Base-by-base conservation (phyloP, 805 yeast species). In the Schizosaccharomyces osmophilus region DNA sequence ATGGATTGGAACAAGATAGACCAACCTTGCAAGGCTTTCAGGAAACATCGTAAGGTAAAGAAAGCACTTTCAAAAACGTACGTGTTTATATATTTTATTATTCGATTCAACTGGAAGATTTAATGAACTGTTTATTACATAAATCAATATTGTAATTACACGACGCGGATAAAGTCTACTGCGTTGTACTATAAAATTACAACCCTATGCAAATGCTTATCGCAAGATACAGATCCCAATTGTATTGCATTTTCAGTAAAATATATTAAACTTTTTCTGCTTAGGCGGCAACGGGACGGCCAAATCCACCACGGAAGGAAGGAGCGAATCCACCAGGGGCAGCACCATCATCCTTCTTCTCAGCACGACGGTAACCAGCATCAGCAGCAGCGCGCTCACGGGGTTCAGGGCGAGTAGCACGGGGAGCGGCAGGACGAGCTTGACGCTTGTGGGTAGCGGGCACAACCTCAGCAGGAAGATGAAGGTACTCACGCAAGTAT, bases 391-490 rank as follows among this genome's bases (percentile, higher is more conserved):
- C 22, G 51, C 81, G 78, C 74, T 80, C 78, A 75, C 79, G 76
- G 73, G 78, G 77, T 26, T 64, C 69, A 54, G 66, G 64, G 57
- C 68, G 66, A 26, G 22, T 68, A 48, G 69, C 69, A 48, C 70
- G 70, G 63, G 68, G 66, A 54, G 67, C 67, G 65, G 74, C 70
- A 59, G 69, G 68, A 75, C 90, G 86, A 75, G 90, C 83, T 73
- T 84, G 87, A 82, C 84, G 88, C 80, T 89, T 86, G 83, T 90
- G 86, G 76, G 99, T 93, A 78, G 85, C 83, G 75, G 99, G 99
- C 78, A 88, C 90, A 77, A 93, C 85, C 79, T 88, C 95, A 78
- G 86, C 95, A 80, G 98, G 98, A 73, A 93, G 83, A 84, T 89
- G 88, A 78, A 93, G 85, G 87, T 88, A 93, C 76, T 87, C 88